These are phyloP conservation scores for Lipomyces oligophaga DNA, from an alignment of 805 yeast genomes.

Conservation along the genomic window DNA sequence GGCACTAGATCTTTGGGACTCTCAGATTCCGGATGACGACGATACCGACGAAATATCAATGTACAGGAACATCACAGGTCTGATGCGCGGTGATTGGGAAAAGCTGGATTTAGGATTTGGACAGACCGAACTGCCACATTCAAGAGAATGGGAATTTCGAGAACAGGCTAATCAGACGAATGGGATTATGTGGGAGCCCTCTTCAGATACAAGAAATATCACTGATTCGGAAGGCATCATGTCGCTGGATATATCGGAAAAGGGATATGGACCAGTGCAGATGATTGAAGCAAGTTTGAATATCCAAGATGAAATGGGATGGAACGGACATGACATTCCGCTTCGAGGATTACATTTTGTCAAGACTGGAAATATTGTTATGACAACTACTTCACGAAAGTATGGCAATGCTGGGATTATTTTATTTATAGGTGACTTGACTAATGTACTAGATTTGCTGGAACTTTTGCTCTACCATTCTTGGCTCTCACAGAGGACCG, in stretches of 20 bases:
- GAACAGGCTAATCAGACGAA: conserved; percentile 8
- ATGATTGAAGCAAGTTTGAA: conserved; percentile 22
- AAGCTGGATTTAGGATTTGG: conserved; percentile 12
- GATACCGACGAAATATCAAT: conserved; percentile 28
- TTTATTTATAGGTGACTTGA: background rate
- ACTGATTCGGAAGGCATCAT: conserved; percentile 20
- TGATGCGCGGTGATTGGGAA: conserved; percentile 22
- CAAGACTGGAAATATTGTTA: conserved; percentile 36
- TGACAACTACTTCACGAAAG: conserved; percentile 36
- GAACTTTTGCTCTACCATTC: conserved; percentile 35
- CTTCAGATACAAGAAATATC: conserved; percentile 32
- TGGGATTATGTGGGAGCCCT: conserved; percentile 17
- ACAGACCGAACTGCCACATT: conserved; percentile 22
- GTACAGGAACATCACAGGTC: conserved; percentile 24
- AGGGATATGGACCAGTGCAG: conserved; percentile 20
- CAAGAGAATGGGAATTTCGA: conserved; percentile 3
- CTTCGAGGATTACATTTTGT: conserved; percentile 39
- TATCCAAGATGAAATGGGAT: conserved; percentile 28
- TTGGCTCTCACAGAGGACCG: conserved; percentile 58
- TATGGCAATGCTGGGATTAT: conserved; percentile 18
- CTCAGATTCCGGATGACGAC: conserved; percentile 13
- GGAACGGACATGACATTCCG: conserved; percentile 28
- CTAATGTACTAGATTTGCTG: conserved; percentile 26
- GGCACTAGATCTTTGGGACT: conserved; percentile 54
- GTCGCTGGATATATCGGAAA: conserved; percentile 22